phyloP scores from a whole-genome alignment of 495 filamentous ascomycete genomes.

The Trichoderma asperelloides region DNA sequence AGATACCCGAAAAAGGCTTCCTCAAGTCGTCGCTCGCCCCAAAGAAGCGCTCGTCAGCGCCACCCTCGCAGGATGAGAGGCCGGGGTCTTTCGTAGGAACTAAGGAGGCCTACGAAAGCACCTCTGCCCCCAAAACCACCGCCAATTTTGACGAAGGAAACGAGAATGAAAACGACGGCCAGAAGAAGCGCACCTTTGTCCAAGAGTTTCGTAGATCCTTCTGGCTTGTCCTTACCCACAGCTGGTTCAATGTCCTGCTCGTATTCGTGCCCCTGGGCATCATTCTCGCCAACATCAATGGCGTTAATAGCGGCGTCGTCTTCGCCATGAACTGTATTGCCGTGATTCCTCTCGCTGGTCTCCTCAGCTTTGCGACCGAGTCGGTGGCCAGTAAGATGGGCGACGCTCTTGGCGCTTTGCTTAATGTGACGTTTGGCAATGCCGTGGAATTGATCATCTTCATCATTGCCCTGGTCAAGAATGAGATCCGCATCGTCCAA shows the following conservation, averaged over 20 bases:
- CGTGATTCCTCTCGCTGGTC: conserved; percentile 73
- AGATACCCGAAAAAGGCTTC: conserved; percentile 18
- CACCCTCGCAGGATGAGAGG: conserved; percentile 48
- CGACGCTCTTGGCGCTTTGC: conserved; percentile 69
- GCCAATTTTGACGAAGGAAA: background rate
- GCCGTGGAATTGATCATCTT: conserved; percentile 62
- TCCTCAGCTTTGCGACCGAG: conserved; percentile 76
- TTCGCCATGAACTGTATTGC: conserved; percentile 77
- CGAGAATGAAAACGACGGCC: conserved; percentile 9
- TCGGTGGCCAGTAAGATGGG: conserved; percentile 67
- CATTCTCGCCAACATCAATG: conserved; percentile 36
- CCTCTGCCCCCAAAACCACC: background rate
- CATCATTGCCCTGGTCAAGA: conserved; percentile 60
- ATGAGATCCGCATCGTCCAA: conserved; percentile 85
- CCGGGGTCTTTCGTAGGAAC: conserved; percentile 46
- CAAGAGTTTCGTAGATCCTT: conserved; percentile 40
- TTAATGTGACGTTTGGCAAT: conserved; percentile 86
- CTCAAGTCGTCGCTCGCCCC: conserved; percentile 12
- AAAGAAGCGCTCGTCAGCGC: conserved; percentile 18
- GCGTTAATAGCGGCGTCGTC: conserved; percentile 26
- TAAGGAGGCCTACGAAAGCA: conserved; percentile 9
- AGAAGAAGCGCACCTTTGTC: conserved; percentile 34
- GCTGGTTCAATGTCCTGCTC: conserved; percentile 71
- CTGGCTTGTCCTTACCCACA: conserved; percentile 51
- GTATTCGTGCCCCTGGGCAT: conserved; percentile 78